Evolutionary conservation across 139 green algal species (phyloP).

Genomic region (Chlamydomonas schloesseri): DNA sequence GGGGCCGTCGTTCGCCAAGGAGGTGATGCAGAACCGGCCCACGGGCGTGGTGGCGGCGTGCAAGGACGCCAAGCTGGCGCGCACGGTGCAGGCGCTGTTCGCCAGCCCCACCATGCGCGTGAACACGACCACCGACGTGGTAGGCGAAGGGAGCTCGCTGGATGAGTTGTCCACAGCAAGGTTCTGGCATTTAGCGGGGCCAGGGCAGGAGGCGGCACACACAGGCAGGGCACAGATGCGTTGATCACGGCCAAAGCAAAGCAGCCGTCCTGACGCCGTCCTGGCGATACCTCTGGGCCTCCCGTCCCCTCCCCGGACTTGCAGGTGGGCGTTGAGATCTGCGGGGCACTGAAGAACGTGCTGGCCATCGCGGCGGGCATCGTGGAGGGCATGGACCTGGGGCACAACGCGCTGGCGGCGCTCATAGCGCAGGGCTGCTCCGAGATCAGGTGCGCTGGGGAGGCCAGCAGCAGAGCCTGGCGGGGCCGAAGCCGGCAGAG

Average conservation of each 20-base stretch:
- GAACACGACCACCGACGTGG: slow-evolving; percentile 95
- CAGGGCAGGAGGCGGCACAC: no score
- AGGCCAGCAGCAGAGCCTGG: not conserved
- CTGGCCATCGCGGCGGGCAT: slow-evolving; percentile 98
- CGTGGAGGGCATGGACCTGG: slow-evolving; percentile 95
- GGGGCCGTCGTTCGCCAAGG: slow-evolving; percentile 94
- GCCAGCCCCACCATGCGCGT: slow-evolving; percentile 91
- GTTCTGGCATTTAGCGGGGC: no score
- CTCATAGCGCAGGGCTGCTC: slow-evolving; percentile 82
- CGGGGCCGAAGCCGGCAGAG: not conserved
- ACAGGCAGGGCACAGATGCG: no score
- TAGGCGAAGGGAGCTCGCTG: not conserved
- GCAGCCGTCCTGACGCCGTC: no score
- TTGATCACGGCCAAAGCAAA: no score
- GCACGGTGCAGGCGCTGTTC: slow-evolving; percentile 82
- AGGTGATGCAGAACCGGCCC: slow-evolving; percentile 86
- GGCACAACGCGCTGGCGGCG: slow-evolving; percentile 96
- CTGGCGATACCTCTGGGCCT: no score
- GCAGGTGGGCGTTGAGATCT: slow-evolving; percentile 93
- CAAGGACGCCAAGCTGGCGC: slow-evolving; percentile 67
- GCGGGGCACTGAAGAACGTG: slow-evolving; percentile 98
- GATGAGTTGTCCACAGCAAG: no score
- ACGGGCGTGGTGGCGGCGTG: slow-evolving; percentile 92
- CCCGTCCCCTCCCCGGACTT: no score
- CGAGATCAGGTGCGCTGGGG: slow-evolving; percentile 62